Evolutionary conservation across 441 rosid species (phyloP).

Genomic region (Isatis lusitanica): DNA sequence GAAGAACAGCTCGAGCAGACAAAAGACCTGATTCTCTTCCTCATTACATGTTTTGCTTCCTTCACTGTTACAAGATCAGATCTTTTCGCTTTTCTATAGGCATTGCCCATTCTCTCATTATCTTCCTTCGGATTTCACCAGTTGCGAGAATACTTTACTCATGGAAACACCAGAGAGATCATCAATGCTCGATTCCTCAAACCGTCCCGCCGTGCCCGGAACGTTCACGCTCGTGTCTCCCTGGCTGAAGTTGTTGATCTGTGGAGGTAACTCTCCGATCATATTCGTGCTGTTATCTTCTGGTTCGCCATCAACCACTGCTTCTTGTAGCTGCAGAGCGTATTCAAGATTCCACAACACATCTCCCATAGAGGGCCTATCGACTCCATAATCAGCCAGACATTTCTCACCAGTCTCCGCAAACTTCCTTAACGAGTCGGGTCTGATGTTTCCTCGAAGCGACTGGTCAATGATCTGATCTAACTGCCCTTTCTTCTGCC

Average conservation of each 20-base stretch:
- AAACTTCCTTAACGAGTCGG: slow-evolving; percentile 61
- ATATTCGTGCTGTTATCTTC: slow-evolving; percentile 73
- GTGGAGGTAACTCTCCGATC: slow-evolving; percentile 78
- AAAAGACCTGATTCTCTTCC: slow-evolving; percentile 4
- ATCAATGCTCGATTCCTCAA: slow-evolving; percentile 50
- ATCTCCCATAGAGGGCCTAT: slow-evolving; percentile 79
- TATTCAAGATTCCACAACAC: slow-evolving; percentile 82
- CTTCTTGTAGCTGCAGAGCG: slow-evolving; percentile 72
- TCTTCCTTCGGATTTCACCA: slow-evolving; percentile 89
- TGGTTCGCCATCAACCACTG: slow-evolving; percentile 55
- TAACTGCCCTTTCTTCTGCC: slow-evolving; percentile 76
- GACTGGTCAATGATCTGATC: slow-evolving; percentile 66
- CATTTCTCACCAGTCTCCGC: slow-evolving; percentile 82
- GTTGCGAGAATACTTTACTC: slow-evolving; percentile 91
- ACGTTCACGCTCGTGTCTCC: slow-evolving; percentile 38
- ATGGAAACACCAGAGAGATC: slow-evolving; percentile 77
- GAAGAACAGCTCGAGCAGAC: slow-evolving; percentile 19
- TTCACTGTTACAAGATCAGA: not conserved
- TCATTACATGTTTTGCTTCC: slow-evolving; percentile 12
- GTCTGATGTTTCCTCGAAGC: slow-evolving; percentile 53
- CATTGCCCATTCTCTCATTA: slow-evolving; percentile 26
- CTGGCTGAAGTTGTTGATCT: slow-evolving; percentile 64
- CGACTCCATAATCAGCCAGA: slow-evolving; percentile 66
- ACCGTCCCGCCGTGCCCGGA: slow-evolving; percentile 42
- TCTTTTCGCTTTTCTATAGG: not conserved